Conservation (phyloP, 139 green algal genomes). For the Ostreobium quekettii region DNA sequence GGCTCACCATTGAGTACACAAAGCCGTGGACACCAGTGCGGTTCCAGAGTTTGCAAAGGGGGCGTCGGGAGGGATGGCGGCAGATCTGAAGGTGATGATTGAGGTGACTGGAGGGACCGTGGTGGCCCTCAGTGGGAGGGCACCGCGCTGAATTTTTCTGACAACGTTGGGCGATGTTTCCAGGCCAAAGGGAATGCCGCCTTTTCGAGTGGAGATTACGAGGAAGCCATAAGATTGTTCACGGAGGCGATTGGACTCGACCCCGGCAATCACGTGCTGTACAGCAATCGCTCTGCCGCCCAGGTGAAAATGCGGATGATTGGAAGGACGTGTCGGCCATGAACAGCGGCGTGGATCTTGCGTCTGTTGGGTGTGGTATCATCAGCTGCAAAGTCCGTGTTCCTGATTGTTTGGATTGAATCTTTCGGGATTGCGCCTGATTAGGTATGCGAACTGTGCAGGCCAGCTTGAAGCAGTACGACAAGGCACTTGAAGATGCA, state of each 20-base stretch:
- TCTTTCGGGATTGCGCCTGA: neutral
- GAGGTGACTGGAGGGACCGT: no score
- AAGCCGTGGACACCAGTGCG: no score
- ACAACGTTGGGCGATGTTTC: no score
- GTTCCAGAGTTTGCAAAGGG: no score
- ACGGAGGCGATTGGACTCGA: slow-evolving; percentile 69
- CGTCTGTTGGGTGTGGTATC: neutral
- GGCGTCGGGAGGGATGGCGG: no score
- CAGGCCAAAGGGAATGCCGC: slow-evolving; percentile 90
- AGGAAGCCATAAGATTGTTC: slow-evolving; percentile 82
- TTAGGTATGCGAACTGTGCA: slow-evolving; percentile 26
- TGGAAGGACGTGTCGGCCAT: no score
- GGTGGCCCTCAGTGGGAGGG: no score
- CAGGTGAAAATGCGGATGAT: no score
- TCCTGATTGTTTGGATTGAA: neutral
- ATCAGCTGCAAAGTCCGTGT: neutral
- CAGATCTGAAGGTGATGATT: no score
- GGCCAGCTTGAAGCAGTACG: slow-evolving; percentile 68
- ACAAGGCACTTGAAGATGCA: slow-evolving; percentile 75
- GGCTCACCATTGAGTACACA: no score
- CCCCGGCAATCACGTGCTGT: slow-evolving; percentile 88
- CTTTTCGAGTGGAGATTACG: slow-evolving; percentile 69
- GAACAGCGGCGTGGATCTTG: neutral
- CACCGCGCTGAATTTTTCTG: no score
- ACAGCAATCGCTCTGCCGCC: slow-evolving; percentile 85